These are phyloP conservation scores for Boletus sensibilis DNA, from an alignment of 768 basidiomycete species.

Conservation along the genomic window DNA sequence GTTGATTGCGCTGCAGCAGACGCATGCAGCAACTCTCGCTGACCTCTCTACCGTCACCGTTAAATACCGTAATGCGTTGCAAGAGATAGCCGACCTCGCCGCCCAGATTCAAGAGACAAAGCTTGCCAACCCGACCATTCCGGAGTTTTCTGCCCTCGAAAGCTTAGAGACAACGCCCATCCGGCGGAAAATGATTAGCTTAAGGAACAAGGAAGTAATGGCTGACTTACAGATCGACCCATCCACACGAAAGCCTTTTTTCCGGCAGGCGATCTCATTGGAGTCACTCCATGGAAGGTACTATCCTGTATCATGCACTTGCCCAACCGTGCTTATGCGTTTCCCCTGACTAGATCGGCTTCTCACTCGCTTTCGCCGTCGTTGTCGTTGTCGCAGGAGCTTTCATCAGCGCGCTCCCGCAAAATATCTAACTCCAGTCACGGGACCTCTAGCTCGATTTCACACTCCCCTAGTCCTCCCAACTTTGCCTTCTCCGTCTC, in stretches of 20 bases:
- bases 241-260: slow-evolving; percentile 71
- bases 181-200: slow-evolving; percentile 53
- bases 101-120: slow-evolving; percentile 88
- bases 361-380: slow-evolving; percentile 94
- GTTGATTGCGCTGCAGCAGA: slow-evolving; percentile 73
- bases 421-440: slow-evolving; percentile 78
- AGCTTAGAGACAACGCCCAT: slow-evolving; percentile 46
- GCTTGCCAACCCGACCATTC: slow-evolving; percentile 49
- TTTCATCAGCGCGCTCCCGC: slow-evolving; percentile 85
- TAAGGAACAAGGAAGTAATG: slow-evolving; percentile 46
- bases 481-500: slow-evolving; percentile 60
- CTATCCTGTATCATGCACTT: slow-evolving; percentile 16
- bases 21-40: slow-evolving; percentile 73
- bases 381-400: slow-evolving; percentile 96
- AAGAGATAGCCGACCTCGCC: slow-evolving; percentile 90
- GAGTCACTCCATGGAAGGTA: slow-evolving; percentile 89
- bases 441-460: slow-evolving; percentile 65
- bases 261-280: slow-evolving; percentile 81
- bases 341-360: slow-evolving; percentile 60
- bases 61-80: slow-evolving; percentile 87
- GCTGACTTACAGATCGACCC: slow-evolving; percentile 50
- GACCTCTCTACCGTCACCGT: slow-evolving; percentile 75
- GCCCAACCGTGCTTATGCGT: slow-evolving; percentile 6
- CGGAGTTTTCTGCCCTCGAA: slow-evolving; percentile 41
- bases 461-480: slow-evolving; percentile 58